Base-by-base conservation (phyloP, 257 asterid species). In the Ilex aquifolium region DNA sequence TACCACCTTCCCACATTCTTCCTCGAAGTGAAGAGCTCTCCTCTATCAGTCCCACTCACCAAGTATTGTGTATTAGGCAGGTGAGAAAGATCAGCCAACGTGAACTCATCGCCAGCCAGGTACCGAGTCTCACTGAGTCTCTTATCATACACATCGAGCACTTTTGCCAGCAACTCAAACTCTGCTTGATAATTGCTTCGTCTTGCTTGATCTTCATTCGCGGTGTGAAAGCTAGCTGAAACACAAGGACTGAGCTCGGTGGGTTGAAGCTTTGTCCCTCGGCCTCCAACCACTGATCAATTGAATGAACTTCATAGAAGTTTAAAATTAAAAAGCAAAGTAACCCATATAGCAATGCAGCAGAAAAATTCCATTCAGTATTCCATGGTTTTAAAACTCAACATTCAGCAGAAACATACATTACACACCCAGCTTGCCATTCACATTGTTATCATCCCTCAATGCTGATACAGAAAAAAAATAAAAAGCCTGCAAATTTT, bases 1-100 rank as follows among this genome's bases (percentile, higher is more conserved):
- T 95, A 86, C 96, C 97, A 89, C 80, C 96, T 80, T 60, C 68
- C 91, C 6, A 88, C 91, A 60, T 88, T 86, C 70, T 79, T 68
- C 83, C 95, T 79, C 31, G 84, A 74, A 57, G 71, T 72, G 57
- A 89, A 71, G 21, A 82, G 72, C 67, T 83, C 94, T 52, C 66
- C 82, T 40, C 46, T 61, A 10, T 72, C 74, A 29, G 86, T 77
- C 29, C 69, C 65, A n/a, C 66, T 77, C 68, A 74, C 79, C 77
- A 90, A 75, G 68, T 69, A 75, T 39, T 80, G 84, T 2, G 73
- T 42, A 64, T 77, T 87, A 21, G 96, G 97, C 13, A 90, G 73
- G 80, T 90, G 97, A 65, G 87, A 87, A 32, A 90, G 90, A 76
- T 90, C 97, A 0, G 96, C 95, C 64, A 90, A 61, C 0, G 95